A percentile compares a stretch with the other conserved stretches of the same genome.
Evolutionary conservation across 2,329 filamentous ascomycete genomes (phyloP).

Genomic region (Exophiala calicioides): DNA sequence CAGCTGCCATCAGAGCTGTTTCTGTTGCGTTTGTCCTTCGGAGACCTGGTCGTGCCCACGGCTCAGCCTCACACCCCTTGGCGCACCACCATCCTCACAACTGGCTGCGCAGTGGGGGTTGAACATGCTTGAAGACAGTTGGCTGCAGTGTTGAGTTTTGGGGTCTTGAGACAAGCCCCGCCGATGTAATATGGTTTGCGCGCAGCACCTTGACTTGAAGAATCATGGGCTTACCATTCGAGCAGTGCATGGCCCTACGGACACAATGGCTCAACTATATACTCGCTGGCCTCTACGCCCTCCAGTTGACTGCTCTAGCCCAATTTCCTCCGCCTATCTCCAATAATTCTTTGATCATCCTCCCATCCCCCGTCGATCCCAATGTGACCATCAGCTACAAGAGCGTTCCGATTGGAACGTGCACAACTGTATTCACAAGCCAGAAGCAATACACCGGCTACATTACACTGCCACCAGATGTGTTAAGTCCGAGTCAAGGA

Average conservation of each 20-base stretch:
- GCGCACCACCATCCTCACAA: too few species aligned
- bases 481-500: slow-evolving; percentile 34
- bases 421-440: slow-evolving; percentile 62
- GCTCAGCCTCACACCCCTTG: too few species aligned
- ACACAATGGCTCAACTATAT: slow-evolving; percentile 16
- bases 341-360: slow-evolving; percentile 49
- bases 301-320: slow-evolving; percentile 4
- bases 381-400: slow-evolving; percentile 70
- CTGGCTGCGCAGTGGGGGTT: neutral
- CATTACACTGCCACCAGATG: slow-evolving; percentile 58
- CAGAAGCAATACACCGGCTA: slow-evolving; percentile 73
- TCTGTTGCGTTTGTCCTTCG: too few species aligned
- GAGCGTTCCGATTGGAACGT: slow-evolving; percentile 59
- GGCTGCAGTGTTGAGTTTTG: neutral
- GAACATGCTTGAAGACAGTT: neutral
- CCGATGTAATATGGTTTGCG: slow-evolving; percentile 9
- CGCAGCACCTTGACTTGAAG: neutral
- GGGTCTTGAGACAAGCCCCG: neutral
- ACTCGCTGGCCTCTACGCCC: slow-evolving; percentile 10
- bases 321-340: slow-evolving; percentile 26
- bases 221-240: neutral
- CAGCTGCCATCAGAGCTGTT: too few species aligned
- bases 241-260: slow-evolving; percentile 19
- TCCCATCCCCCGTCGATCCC: slow-evolving; percentile 60
- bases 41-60: too few species aligned